Evolutionary conservation across 495 filamentous ascomycete species (phyloP), one percentile per base, ranked within the genome.

Genomic region (Parathielavia hyrcaniae): DNA sequence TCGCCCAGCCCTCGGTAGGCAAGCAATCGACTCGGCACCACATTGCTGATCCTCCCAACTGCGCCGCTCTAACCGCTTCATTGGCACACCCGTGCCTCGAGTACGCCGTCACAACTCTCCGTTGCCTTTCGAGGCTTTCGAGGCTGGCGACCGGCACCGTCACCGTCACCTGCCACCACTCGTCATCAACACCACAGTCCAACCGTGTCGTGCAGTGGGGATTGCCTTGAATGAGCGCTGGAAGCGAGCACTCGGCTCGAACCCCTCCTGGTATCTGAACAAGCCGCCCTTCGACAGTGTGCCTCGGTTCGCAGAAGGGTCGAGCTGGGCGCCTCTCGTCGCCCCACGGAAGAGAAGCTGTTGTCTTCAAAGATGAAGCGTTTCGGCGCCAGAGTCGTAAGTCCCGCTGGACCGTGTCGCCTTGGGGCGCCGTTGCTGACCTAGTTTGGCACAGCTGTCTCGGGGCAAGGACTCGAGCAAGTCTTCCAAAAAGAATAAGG

Each of bases 301-400:
- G 57, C 54, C 48, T 39, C 53, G 46, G 39, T 64, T 56, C 60
- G 64, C 62, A 62, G 62, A 51, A 53, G 55, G 53, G 53, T 64
- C 61, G 64, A 67, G 64, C 63, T 59, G 66, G 70, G 67, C 67
- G 67, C 61, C 63, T 68, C 64, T 64, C 58, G 59, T 50, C 65
- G 67, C 67, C 67, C 68, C 67, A 60, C 62, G 63, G 56, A 60
- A 64, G 57, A 66, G 68, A 71, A 72, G 66, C 67, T 70, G 69
- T 66, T 72, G 72, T 70, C 72, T 67, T 67, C 71, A 61, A 90
- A 82, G 77, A 97, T 98, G 93, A 97, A 96, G 79, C 86, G 89
- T 69, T 96, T 98, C 75, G 87, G 93, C 77, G 90, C 95, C 79
- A 87, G 88, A 87, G 95, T 97, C 78, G 92, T 96, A 81, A 81